These are phyloP conservation scores for Pseudogymnoascus sp. DNA, from an alignment of 2,329 filamentous ascomycete species.

Conservation along the genomic window DNA sequence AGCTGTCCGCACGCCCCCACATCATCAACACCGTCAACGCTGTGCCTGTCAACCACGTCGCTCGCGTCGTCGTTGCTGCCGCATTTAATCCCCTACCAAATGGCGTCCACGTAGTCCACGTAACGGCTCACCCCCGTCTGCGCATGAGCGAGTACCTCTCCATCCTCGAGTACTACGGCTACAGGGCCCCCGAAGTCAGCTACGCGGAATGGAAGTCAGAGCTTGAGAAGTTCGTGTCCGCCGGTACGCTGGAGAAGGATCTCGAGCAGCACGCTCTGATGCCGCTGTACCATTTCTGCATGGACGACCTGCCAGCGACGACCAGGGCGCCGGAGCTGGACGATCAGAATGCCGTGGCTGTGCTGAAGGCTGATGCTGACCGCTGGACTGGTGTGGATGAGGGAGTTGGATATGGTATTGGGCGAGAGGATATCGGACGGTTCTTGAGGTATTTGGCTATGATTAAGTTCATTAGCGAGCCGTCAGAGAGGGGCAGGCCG, in stretches of 20 bases:
- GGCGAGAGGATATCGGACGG: constrained; percentile 15
- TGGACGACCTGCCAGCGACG: constrained; percentile 53
- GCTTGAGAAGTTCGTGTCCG: constrained; percentile 47
- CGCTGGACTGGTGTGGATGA: constrained; percentile 17
- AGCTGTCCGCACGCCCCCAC: constrained; percentile 62
- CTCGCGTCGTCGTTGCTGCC: constrained; percentile 67
- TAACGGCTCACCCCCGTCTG: constrained; percentile 70
- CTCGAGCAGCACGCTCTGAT: constrained; percentile 58
- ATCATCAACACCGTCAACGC: constrained; percentile 85
- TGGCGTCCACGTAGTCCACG: constrained; percentile 53
- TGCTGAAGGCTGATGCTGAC: constrained; percentile 51
- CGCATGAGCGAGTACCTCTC: constrained; percentile 68
- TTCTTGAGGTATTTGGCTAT: constrained; percentile 17
- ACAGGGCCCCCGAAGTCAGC: constrained; percentile 52
- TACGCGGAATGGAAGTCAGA: constrained; percentile 61
- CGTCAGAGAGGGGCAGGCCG: constrained; percentile 12
- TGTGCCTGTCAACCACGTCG: constrained; percentile 79
- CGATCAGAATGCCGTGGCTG: constrained; percentile 53
- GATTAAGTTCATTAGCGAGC: constrained; percentile 16
- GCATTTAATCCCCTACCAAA: constrained; percentile 49
- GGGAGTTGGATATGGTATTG: constrained; percentile 16
- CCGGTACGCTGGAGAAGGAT: constrained; percentile 37
- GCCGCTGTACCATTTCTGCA: constrained; percentile 62
- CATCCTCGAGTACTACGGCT: constrained; percentile 63
- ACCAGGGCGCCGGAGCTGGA: constrained; percentile 61